Conservation (phyloP, 805 yeast genomes). For the Schwanniomyces polymorphus region DNA sequence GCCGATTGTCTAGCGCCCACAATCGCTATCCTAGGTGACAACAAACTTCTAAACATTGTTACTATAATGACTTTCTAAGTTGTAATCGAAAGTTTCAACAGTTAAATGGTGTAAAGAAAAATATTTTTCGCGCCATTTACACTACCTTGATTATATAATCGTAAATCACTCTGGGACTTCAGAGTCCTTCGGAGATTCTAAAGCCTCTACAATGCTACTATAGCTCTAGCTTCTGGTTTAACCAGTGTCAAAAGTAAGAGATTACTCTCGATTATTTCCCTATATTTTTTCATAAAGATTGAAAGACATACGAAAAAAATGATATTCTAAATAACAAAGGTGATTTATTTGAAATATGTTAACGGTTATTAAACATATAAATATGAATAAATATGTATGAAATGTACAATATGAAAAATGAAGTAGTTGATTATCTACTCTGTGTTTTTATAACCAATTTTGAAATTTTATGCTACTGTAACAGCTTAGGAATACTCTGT, state of each 20-base stretch:
- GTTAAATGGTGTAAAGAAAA: background rate
- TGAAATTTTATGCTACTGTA: background rate
- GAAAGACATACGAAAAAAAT: background rate
- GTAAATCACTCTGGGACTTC: no score
- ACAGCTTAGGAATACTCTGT: background rate
- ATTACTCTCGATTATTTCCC: no score
- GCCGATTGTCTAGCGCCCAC: background rate
- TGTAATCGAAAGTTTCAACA: background rate
- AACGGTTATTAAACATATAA: background rate
- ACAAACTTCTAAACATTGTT: background rate
- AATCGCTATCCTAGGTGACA: background rate
- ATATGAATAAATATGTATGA: background rate
- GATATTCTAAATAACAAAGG: background rate
- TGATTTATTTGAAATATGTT: background rate
- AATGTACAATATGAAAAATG: background rate
- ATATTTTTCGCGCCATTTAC: background rate
- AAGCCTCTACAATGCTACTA: no score
- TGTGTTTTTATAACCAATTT: background rate
- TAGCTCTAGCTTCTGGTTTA: no score
- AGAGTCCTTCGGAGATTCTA: no score
- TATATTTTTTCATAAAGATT: no score
- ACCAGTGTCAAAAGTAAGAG: no score
- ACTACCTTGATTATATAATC: constrained; percentile 1
- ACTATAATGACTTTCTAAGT: background rate
- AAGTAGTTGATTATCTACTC: background rate